phyloP scores from a whole-genome alignment of 2,329 filamentous ascomycete genomes.

The Fusarium newnesense region DNA sequence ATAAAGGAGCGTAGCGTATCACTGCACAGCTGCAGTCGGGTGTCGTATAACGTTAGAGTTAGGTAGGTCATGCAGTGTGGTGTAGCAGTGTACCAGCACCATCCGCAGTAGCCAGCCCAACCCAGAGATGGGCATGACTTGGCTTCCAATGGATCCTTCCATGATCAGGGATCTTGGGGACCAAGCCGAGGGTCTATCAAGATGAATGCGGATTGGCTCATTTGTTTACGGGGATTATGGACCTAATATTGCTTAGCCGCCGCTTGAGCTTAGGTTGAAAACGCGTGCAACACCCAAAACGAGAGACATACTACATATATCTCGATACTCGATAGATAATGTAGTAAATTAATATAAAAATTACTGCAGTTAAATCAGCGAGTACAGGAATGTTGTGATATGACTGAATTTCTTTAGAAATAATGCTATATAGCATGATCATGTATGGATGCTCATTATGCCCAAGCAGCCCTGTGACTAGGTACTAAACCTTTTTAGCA shows the following conservation, averaged over 20 bases:
- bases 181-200: constrained; percentile 25
- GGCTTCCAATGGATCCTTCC: constrained; percentile 25
- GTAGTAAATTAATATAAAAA: not conserved
- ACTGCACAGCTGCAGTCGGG: constrained; percentile 2
- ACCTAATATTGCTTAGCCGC: constrained; percentile 37
- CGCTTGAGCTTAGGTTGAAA: constrained; percentile 8
- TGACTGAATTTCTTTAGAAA: not conserved
- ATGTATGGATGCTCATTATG: not conserved
- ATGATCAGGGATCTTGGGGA: constrained; percentile 22
- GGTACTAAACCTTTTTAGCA: constrained; percentile 2
- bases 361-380: not conserved
- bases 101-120: not conserved
- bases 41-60: not conserved
- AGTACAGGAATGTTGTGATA: not conserved
- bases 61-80: constrained; percentile 4
- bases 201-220: constrained; percentile 34
- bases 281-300: not conserved
- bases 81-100: not conserved
- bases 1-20: constrained; percentile 31
- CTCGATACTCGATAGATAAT: not conserved
- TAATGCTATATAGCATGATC: not conserved
- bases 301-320: not conserved
- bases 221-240: constrained; percentile 30
- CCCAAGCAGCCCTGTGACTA: constrained; percentile 12
- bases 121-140: constrained; percentile 22